phyloP scores from a whole-genome alignment of 2,329 filamentous ascomycete species.

The Rhynchosporium secalis region DNA sequence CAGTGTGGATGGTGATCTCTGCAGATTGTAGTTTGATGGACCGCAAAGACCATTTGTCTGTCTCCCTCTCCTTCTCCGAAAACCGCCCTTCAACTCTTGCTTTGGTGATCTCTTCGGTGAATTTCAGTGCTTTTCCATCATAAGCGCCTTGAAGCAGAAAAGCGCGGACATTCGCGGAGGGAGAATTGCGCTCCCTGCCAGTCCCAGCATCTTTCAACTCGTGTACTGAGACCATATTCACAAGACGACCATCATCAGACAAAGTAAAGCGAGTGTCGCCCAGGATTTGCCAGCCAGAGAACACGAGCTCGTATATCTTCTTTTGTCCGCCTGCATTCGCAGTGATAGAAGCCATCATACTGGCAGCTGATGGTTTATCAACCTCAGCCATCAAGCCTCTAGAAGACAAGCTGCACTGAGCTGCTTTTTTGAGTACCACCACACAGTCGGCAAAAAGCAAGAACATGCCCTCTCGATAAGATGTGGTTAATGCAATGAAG shows the following conservation, averaged over 20 bases:
- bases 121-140: conserved; percentile 73
- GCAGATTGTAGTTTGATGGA: conserved; percentile 64
- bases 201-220: conserved; percentile 58
- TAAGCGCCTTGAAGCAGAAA: conserved; percentile 74
- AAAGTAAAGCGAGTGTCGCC: conserved; percentile 73
- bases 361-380: conserved; percentile 72
- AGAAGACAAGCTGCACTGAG: conserved; percentile 63
- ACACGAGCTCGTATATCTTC: conserved; percentile 67
- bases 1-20: conserved; percentile 60
- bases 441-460: conserved; percentile 83
- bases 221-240: conserved; percentile 67
- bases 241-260: conserved; percentile 60
- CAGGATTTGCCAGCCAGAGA: conserved; percentile 71
- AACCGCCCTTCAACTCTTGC: conserved; percentile 85
- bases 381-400: conserved; percentile 81
- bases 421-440: conserved; percentile 72
- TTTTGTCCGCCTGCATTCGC: conserved; percentile 61
- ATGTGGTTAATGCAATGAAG: conserved; percentile 45
- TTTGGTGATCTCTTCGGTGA: conserved; percentile 83
- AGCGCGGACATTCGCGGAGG: conserved; percentile 60
- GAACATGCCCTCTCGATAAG: conserved; percentile 64
- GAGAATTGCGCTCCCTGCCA: conserved; percentile 50
- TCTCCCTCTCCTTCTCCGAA: conserved; percentile 78
- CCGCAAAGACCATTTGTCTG: conserved; percentile 76
- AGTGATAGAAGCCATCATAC: conserved; percentile 62